Evolutionary conservation across 2,329 filamentous ascomycete species (phyloP).

Genomic region (Fusarium globosum): DNA sequence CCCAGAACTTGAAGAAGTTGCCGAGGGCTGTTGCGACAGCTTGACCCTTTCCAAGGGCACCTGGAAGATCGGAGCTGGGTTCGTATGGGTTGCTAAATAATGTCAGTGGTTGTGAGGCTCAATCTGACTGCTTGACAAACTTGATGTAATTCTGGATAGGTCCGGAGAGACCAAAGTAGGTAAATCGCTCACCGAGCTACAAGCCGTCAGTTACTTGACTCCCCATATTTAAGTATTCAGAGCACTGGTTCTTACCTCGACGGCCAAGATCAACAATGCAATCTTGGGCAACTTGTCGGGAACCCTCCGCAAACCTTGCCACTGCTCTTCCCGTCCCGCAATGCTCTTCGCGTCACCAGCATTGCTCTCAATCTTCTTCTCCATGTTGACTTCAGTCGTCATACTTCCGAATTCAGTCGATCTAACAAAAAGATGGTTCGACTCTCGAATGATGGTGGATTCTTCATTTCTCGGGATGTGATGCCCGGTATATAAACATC

Average conservation of each 20-base stretch:
- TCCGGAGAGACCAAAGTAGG: slow-evolving; percentile 10
- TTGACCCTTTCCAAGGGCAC: not conserved
- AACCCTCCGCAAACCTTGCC: slow-evolving; percentile 1
- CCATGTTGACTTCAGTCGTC: not conserved
- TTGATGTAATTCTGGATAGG: slow-evolving; percentile 13
- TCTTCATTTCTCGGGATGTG: not conserved
- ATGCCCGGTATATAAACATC: not conserved
- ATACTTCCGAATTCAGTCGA: rapidly evolving
- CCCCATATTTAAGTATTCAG: too few species aligned
- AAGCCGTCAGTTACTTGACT: not conserved
- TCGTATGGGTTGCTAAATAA: not conserved
- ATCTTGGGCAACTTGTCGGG: slow-evolving; percentile 10
- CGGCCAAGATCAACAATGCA: not conserved
- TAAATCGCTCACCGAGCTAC: slow-evolving; percentile 16
- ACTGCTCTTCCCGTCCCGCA: not conserved
- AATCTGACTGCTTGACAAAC: not conserved
- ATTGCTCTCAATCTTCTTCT: not conserved
- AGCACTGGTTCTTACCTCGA: not conserved
- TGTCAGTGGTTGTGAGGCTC: too few species aligned
- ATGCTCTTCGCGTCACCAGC: not conserved
- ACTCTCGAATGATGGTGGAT: not conserved
- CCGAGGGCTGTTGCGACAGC: slow-evolving; percentile 2
- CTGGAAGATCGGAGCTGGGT: not conserved
- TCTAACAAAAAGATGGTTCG: rapidly evolving
- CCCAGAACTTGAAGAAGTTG: slow-evolving; percentile 18